Base-by-base conservation (phyloP, 192 early-diverging fungal genomes). In the Funneliformis mosseae region DNA sequence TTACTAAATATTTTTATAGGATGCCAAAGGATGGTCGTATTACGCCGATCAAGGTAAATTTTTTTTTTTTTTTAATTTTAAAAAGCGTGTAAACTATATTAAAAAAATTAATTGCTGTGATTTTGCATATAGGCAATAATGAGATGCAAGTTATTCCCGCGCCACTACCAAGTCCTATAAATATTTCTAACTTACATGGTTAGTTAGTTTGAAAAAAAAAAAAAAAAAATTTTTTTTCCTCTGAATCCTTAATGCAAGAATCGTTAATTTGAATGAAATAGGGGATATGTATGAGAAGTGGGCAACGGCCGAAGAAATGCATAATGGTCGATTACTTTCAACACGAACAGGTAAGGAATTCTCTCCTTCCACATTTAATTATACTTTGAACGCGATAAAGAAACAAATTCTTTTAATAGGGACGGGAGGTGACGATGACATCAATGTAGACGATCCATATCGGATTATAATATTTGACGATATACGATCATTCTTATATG, bases 391-490 rank as follows among this genome's bases (percentile, higher is more conserved):
- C 16, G 59, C 16, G 16, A 12, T 33, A 33, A 38, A 23, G 16
- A 63, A 25, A n/a, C 3, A 11, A 11, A 38, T 67, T 39, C 21
- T 43, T 42, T 70, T 38, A 41, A n/a, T 39, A 70, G 68, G 38
- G 9, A 55, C 50, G 1, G 50, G 50, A 55, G 50, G 50, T 6
- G 33, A 67, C 25, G 45, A 39, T 23, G 81, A 86, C 5, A n/a
- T 74, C 5, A 63, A 88, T 18, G 81, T 83, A 41, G 83, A 91
- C 18, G 90, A 91, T 76, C 88, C 90, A 1, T 91, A 85, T 63
- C 83, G 82, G 25, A 81, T 89, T 10, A 79, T 86, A 12, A 78
- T 91, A 38, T 91, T 89, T 72, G 87, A 91, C 38, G 90, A 91
- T 71, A 83, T 89, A 11, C 83, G 75, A 7, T 80, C 83, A 0